These are phyloP conservation scores for Mycena polygramma DNA, from an alignment of 768 basidiomycete genomes.

Conservation along the genomic window DNA sequence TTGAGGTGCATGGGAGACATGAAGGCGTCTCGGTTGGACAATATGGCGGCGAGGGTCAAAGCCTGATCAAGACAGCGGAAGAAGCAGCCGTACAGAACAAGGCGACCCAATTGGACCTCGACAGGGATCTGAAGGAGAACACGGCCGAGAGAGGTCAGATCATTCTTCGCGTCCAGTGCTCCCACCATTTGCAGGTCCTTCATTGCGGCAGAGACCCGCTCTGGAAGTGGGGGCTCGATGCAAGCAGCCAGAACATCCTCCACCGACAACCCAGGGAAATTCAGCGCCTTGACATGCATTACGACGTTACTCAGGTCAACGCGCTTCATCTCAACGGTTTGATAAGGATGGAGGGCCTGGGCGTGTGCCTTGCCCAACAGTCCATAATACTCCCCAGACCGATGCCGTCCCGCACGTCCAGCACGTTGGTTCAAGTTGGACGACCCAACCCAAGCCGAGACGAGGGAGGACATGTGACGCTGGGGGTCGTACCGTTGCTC, in stretches of 20 bases:
- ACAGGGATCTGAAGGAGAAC: conserved; percentile 92
- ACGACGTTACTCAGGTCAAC: conserved; percentile 91
- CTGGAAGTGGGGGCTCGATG: conserved; percentile 89
- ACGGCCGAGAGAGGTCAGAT: conserved; percentile 88
- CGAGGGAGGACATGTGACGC: conserved; percentile 88
- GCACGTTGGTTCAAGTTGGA: conserved; percentile 94
- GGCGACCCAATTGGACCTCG: conserved; percentile 89
- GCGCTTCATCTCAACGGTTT: conserved; percentile 96
- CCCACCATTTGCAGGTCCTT: conserved; percentile 86
- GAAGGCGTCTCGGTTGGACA: conserved; percentile 93
- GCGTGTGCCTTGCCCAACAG: conserved; percentile 77
- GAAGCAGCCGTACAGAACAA: conserved; percentile 91
- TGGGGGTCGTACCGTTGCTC: conserved; percentile 92
- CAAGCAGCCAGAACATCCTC: conserved; percentile 88
- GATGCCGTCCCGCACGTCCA: conserved; percentile 92
- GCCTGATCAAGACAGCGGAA: conserved; percentile 93
- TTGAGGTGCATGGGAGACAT: conserved; percentile 84
- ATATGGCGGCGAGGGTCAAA: conserved; percentile 90
- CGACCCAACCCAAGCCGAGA: conserved; percentile 91
- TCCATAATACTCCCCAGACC: conserved; percentile 92
- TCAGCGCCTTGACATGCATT: conserved; percentile 96
- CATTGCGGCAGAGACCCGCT: conserved; percentile 85
- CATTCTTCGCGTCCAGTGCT: conserved; percentile 81
- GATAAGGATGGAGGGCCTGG: conserved; percentile 76
- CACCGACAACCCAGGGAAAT: conserved; percentile 87